Percentiles rank a stretch among this genome's conserved stretches.
Evolutionary conservation across 257 asterid species (phyloP).

Genomic region (Leptodermis oblonga): DNA sequence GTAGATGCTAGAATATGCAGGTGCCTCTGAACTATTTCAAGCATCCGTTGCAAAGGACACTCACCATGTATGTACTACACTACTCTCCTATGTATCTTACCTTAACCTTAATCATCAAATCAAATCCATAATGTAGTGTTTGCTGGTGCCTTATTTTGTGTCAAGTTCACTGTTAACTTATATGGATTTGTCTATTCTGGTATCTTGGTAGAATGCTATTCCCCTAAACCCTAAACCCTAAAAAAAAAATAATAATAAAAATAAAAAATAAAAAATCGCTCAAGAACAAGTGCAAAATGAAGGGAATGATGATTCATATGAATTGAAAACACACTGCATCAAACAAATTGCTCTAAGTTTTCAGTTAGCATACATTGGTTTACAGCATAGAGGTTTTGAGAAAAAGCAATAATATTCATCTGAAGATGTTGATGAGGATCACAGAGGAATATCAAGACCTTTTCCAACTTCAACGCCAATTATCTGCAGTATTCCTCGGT

Average conservation of each 20-base stretch:
- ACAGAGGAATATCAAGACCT: slow-evolving; percentile 92
- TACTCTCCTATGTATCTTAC: neutral
- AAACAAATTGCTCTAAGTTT: neutral
- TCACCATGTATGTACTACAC: neutral
- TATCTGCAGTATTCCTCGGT: slow-evolving; percentile 73
- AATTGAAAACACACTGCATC: no score
- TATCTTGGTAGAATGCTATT: no score
- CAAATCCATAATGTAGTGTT: neutral
- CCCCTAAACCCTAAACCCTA: no score
- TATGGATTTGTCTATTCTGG: neutral
- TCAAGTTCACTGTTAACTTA: no score
- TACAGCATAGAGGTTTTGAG: neutral
- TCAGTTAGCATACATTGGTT: neutral
- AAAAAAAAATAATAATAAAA: no score
- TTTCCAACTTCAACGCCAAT: slow-evolving; percentile 85
- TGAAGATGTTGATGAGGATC: slow-evolving; percentile 11
- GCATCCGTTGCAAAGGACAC: neutral
- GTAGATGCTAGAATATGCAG: slow-evolving; percentile 78
- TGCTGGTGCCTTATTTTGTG: no score
- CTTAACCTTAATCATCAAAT: neutral
- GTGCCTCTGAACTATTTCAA: slow-evolving; percentile 34
- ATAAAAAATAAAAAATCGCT: no score
- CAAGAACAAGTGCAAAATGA: neutral
- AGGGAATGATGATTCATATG: neutral
- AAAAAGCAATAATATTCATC: neutral